phyloP scores from a whole-genome alignment of 805 yeast genomes.

The Metschnikowia amazonensis region DNA sequence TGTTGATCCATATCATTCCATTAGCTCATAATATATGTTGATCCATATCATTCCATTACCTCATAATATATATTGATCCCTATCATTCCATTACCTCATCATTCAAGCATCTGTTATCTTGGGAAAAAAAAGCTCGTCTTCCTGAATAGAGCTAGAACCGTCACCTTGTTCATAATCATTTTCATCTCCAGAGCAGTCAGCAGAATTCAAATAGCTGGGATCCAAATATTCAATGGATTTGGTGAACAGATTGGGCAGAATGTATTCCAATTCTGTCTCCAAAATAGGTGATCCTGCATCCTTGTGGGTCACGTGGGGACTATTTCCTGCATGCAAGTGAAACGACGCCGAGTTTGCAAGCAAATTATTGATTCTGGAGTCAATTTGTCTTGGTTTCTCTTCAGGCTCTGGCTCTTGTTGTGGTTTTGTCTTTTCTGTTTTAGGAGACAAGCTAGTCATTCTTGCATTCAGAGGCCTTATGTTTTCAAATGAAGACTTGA shows the following conservation, averaged over 20 bases:
- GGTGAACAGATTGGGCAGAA: constrained; percentile 40
- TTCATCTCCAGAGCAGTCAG: constrained; percentile 1
- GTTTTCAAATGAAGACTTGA: background rate
- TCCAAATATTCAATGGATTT: constrained; percentile 16
- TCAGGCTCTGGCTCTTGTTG: background rate
- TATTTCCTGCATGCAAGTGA: constrained; percentile 22
- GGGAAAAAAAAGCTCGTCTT: background rate
- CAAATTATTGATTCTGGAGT: constrained; percentile 29
- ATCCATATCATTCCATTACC: too few species aligned
- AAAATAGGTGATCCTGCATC: constrained; percentile 12
- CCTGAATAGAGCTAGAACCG: constrained; percentile 3
- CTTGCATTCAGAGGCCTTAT: background rate
- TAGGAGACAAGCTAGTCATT: background rate
- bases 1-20: too few species aligned
- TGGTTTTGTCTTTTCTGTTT: too few species aligned
- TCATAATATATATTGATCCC: too few species aligned
- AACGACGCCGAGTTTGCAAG: constrained; percentile 34
- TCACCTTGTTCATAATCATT: constrained; percentile 4
- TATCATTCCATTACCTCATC: too few species aligned
- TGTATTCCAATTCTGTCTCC: constrained; percentile 34
- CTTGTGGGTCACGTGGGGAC: background rate
- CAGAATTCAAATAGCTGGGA: constrained; percentile 1
- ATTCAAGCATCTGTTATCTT: background rate
- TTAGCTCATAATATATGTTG: too few species aligned
- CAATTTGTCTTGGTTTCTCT: background rate